Conservation (phyloP, 352 stramenopile species). For the Globisporangium ultimum region DNA sequence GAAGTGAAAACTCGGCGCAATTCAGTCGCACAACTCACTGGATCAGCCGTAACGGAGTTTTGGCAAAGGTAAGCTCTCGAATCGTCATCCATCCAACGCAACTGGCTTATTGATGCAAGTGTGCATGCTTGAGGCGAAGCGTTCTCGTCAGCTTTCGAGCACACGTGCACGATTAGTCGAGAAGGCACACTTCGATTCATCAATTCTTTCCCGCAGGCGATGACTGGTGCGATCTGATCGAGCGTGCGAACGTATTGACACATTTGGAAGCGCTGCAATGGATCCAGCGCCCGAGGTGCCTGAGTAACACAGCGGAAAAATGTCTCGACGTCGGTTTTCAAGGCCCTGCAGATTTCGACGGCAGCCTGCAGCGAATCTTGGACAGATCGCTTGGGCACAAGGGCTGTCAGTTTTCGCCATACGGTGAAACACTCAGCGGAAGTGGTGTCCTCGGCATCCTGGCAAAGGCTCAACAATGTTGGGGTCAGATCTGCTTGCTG, state of each 20-base stretch:
- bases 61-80: constrained; percentile 31
- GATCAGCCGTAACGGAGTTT: constrained; percentile 13
- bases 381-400: constrained; percentile 18
- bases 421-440: constrained; percentile 33
- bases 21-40: constrained; percentile 33
- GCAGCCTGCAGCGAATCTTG: constrained; percentile 8
- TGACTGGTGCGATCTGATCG: constrained; percentile 15
- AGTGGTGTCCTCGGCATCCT: constrained; percentile 20
- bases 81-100: constrained; percentile 44
- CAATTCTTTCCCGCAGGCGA: constrained; percentile 25
- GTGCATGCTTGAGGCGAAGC: constrained; percentile 36
- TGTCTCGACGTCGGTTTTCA: constrained; percentile 17
- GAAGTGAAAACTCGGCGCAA: constrained; percentile 8
- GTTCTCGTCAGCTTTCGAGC: constrained; percentile 9
- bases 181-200: constrained; percentile 14
- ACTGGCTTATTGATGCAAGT: constrained; percentile 33
- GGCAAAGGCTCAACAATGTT: constrained; percentile 31
- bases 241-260: constrained; percentile 17
- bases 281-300: constrained; percentile 15
- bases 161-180: constrained; percentile 26
- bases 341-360: constrained; percentile 15
- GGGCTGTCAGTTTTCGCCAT: constrained; percentile 29
- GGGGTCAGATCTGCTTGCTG: constrained; percentile 21
- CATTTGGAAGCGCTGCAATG: constrained; percentile 23
- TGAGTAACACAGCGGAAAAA: constrained; percentile 31